These are phyloP conservation scores for Candida sithepensis DNA, from an alignment of 805 yeast genomes.

Conservation along the genomic window DNA sequence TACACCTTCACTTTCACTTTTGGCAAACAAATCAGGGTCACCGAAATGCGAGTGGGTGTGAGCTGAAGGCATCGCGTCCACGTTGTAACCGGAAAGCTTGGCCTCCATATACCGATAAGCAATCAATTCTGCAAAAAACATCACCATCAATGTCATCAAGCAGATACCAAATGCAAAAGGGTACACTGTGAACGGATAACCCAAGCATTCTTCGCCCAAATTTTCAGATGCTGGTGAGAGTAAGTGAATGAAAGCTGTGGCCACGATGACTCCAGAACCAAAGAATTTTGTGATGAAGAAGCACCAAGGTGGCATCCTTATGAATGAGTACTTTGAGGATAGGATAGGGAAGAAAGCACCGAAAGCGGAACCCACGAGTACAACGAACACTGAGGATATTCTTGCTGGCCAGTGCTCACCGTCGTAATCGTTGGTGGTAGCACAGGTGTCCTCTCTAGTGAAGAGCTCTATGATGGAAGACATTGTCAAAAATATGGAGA, in stretches of 20 bases:
- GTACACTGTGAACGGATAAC: conserved; percentile 50
- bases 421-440: conserved; percentile 15
- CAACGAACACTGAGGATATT: conserved; percentile 61
- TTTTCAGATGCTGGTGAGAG: conserved; percentile 65
- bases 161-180: conserved; percentile 56
- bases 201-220: conserved; percentile 55
- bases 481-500: no score
- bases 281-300: conserved; percentile 70
- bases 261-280: conserved; percentile 81
- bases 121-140: conserved; percentile 49
- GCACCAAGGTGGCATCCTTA: conserved; percentile 57
- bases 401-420: conserved; percentile 40
- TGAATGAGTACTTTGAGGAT: conserved; percentile 54
- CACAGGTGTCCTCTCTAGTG: conserved; percentile 20
- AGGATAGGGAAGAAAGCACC: conserved; percentile 64
- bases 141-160: conserved; percentile 45
- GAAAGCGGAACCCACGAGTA: conserved; percentile 51
- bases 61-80: conserved; percentile 20
- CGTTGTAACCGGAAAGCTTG: conserved; percentile 15
- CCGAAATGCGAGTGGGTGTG: conserved; percentile 60
- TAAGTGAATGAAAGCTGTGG: conserved; percentile 77
- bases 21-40: conserved; percentile 26
- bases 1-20: conserved; percentile 1
- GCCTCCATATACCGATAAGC: conserved; percentile 45
- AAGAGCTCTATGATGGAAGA: conserved; percentile 7